Evolutionary conservation across 2,329 filamentous ascomycete species (phyloP).

Genomic region (Stylonectria norvegica): DNA sequence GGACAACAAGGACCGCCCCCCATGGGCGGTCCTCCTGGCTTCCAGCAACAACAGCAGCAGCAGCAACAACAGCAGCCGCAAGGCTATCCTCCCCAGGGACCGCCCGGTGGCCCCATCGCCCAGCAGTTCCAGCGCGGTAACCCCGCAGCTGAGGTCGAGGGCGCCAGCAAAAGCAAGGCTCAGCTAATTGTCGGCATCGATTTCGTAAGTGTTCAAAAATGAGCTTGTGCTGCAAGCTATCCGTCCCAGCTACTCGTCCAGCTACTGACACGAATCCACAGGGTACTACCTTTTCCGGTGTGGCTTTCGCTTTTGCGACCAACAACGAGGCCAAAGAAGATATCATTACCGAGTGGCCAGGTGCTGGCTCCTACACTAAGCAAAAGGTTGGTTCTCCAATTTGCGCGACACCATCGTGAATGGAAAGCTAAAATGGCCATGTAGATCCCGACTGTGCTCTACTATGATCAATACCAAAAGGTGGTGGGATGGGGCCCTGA

Average conservation of each 20-base stretch:
- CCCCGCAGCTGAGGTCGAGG: slow-evolving; percentile 73
- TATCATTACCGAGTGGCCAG: slow-evolving; percentile 98
- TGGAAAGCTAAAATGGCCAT: slow-evolving; percentile 11
- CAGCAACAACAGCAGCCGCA: slow-evolving; percentile 42
- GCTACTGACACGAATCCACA: slow-evolving; percentile 36
- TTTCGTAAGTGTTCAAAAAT: slow-evolving; percentile 73
- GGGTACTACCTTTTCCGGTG: slow-evolving; percentile 97
- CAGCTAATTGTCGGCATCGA: slow-evolving; percentile 98
- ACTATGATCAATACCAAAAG: slow-evolving; percentile 99
- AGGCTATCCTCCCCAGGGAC: slow-evolving; percentile 38
- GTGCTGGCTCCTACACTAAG: slow-evolving; percentile 94
- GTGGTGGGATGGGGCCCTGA: slow-evolving; percentile 99
- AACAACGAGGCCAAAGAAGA: slow-evolving; percentile 98
- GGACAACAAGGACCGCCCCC: slow-evolving; percentile 41
- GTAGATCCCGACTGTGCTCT: slow-evolving; percentile 97
- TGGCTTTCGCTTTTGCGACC: slow-evolving; percentile 94
- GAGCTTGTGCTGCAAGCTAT: too few relatives aligned
- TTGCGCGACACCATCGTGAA: not conserved
- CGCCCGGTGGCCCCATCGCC: slow-evolving; percentile 35
- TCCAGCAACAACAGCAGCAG: slow-evolving; percentile 33
- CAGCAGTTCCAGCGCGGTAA: slow-evolving; percentile 44
- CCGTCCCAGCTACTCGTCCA: too few relatives aligned
- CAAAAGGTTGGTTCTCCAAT: slow-evolving; percentile 69
- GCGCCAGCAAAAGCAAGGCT: slow-evolving; percentile 84
- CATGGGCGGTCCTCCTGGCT: slow-evolving; percentile 37